A percentile compares a stretch with the other conserved stretches of the same genome.
These are phyloP conservation scores for Hanseniaspora gamundiae DNA, from an alignment of 1,139 yeast genomes.

Conservation along the genomic window DNA sequence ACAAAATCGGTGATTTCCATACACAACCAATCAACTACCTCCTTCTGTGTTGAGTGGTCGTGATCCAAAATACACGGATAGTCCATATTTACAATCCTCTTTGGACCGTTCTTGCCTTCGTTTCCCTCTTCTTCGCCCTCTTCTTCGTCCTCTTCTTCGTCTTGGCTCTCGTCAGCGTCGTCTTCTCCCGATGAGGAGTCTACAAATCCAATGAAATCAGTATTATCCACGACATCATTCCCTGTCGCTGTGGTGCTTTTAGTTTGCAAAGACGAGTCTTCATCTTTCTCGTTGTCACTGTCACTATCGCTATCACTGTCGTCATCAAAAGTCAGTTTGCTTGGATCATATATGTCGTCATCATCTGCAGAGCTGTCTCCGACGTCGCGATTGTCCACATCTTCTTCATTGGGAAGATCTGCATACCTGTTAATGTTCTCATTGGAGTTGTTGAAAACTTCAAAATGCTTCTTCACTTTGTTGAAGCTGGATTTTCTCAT, in stretches of 20 bases:
- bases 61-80: constrained; percentile 77
- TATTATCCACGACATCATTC: constrained; percentile 30
- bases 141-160: constrained; percentile 16
- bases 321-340: constrained; percentile 1
- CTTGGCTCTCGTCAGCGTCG: constrained; percentile 14
- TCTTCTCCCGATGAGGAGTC: constrained; percentile 19
- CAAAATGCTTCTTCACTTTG: constrained; percentile 18
- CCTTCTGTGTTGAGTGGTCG: constrained; percentile 62
- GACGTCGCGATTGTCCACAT: neutral
- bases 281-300: constrained; percentile 10
- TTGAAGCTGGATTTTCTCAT: constrained; percentile 24
- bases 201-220: constrained; percentile 30
- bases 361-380: constrained; percentile 9
- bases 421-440: constrained; percentile 21
- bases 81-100: constrained; percentile 26
- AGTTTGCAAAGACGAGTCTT: constrained; percentile 6
- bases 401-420: constrained; percentile 13
- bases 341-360: constrained; percentile 6
- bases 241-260: constrained; percentile 11
- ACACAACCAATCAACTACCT: constrained; percentile 79
- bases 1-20: constrained; percentile 81
- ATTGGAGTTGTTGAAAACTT: constrained; percentile 18
- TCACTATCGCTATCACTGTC: constrained; percentile 8
- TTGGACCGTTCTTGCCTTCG: constrained; percentile 6
- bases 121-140: constrained; percentile 20